Conservation (phyloP, 306 rosid species). For the Luffa aegyptiaca region DNA sequence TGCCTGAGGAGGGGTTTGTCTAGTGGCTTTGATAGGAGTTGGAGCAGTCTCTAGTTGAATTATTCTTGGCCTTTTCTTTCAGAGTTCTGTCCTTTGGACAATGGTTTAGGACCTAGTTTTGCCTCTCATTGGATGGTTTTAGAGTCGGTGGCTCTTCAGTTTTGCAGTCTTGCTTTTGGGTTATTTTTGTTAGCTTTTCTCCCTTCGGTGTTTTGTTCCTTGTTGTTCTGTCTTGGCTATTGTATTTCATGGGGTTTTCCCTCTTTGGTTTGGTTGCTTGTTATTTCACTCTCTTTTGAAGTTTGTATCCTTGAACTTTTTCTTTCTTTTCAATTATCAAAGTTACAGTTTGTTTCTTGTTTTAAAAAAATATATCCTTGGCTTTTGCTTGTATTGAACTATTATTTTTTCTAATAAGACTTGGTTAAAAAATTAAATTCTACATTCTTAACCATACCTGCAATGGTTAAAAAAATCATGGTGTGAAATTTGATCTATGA, state of each 20-base stretch:
- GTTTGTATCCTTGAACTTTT: no score
- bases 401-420: neutral
- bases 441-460: neutral
- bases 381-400: neutral
- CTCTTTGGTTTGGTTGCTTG: no score
- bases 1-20: neutral
- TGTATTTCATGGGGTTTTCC: no score
- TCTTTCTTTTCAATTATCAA: no score
- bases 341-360: neutral
- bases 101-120: neutral
- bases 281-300: no score
- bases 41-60: neutral
- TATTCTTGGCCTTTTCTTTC: no score
- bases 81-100: neutral
- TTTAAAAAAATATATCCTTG: neutral
- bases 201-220: no score
- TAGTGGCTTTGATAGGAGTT: neutral
- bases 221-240: no score
- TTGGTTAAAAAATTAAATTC: neutral
- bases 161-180: no score
- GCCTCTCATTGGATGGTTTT: neutral
- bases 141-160: no score
- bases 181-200: no score
- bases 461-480: neutral
- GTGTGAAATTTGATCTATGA: neutral